Evolutionary conservation across 257 asterid genomes (phyloP).

Genomic region (Pogostemon cablin): DNA sequence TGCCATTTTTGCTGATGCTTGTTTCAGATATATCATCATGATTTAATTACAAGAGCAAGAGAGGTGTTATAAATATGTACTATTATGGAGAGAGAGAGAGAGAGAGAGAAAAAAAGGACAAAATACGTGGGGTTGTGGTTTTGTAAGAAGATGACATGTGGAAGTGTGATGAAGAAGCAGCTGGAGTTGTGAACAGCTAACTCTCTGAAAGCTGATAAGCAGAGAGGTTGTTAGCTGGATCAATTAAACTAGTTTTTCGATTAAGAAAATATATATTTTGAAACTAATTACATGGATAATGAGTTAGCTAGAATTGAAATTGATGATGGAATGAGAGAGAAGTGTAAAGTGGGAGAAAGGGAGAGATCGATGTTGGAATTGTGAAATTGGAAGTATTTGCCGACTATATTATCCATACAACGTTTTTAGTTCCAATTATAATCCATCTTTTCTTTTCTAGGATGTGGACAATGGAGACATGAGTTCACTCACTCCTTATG

Average conservation of each 20-base stretch:
- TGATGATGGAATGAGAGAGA: no score
- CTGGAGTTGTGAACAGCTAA: constrained; percentile 40
- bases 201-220: constrained; percentile 36
- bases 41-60: no score
- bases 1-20: constrained; percentile 30
- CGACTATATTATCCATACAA: constrained; percentile 22
- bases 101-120: neutral
- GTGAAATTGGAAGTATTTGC: constrained; percentile 25
- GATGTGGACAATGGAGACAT: neutral
- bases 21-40: no score
- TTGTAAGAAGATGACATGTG: constrained; percentile 37
- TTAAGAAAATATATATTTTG: no score
- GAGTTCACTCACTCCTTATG: neutral
- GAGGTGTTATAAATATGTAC: no score
- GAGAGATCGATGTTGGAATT: neutral
- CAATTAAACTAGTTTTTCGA: neutral
- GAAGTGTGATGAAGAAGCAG: constrained; percentile 13
- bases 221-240: neutral
- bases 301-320: no score
- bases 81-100: no score
- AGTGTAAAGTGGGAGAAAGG: no score
- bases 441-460: neutral
- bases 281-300: no score
- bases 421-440: neutral
- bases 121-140: constrained; percentile 30